Evolutionary conservation across 352 stramenopile species (phyloP), one percentile per base, ranked within the genome.

Genomic region (Thraustochytrium sp.): DNA sequence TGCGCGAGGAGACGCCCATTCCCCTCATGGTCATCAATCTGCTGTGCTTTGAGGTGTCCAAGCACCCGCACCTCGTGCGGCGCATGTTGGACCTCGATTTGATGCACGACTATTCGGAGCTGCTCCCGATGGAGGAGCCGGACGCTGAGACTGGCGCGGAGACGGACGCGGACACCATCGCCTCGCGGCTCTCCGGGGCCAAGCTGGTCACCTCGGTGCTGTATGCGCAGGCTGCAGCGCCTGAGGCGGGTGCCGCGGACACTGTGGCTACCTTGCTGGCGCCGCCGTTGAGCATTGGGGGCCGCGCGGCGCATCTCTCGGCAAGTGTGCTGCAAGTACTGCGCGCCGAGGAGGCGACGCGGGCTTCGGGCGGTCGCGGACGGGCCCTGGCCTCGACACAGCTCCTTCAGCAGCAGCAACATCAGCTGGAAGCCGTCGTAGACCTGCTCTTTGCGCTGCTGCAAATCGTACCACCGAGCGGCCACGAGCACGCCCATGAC

Each of bases 361-460:
- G 29, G 1, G 4, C 9, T 21, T 18, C 23, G 40, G 31, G 26
- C 21, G 34, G 36, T 11, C 29, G 59, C 21, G 26, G 26, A 2
- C 34, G 40, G 9, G 36, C 59, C 16, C 36, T 72, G 11, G 46
- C 46, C 1, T 44, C 59, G 34, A 44, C 59, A 3, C 59, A 72
- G 2, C 46, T 72, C 31, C 13, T 16, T 13, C 36, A 38, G 2
- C 59, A 72, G 59, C 59, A 72, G 11, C 13, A 72, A 26, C 59
- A 75, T 21, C 62, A 75, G 40, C 11, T 75, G 23, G 62, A 75
- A 37, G 62, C 62, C 36, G 62, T 54, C 23, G 62, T 75, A n/a
- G 37, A 54, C 62, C 18, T 75, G 18, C 16, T 75, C 2, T 51
- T 51, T 37, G n/a, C 36, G 23, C 44, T 75, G 23, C 37, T 75